These are phyloP conservation scores for Coemansia erecta DNA, from an alignment of 192 early-diverging fungal species.

Conservation along the genomic window DNA sequence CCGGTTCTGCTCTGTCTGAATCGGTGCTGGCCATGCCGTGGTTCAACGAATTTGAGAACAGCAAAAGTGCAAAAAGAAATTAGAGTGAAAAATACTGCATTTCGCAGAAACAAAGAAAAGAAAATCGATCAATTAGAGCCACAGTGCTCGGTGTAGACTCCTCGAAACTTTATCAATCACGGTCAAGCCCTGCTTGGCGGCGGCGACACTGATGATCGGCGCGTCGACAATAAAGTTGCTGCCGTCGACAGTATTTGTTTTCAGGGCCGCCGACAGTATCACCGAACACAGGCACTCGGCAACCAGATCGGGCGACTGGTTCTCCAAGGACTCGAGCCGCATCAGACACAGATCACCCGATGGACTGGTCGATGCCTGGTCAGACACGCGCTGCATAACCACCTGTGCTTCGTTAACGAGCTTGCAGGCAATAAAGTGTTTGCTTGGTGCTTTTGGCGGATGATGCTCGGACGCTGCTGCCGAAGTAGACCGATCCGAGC, in stretches of 20 bases:
- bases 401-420: constrained; percentile 39
- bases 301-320: constrained; percentile 32
- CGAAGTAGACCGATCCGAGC: background rate
- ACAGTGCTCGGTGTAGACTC: constrained; percentile 24
- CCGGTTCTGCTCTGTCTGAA: background rate
- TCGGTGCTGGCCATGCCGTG: background rate
- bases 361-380: background rate
- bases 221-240: constrained; percentile 37
- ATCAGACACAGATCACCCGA: constrained; percentile 9
- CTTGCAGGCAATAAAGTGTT: constrained; percentile 34
- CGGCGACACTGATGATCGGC: constrained; percentile 38
- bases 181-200: constrained; percentile 29
- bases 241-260: constrained; percentile 7
- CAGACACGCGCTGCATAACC: constrained; percentile 34
- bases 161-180: constrained; percentile 36
- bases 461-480: background rate
- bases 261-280: constrained; percentile 21
- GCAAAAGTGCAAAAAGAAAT: no score
- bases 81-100: no score
- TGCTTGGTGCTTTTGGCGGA: background rate
- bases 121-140: constrained; percentile 9
- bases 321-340: constrained; percentile 31
- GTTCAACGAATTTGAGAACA: no score
- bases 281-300: constrained; percentile 45
- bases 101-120: no score